Evolutionary conservation across 2,329 filamentous ascomycete genomes (phyloP).

Genomic region (Talaromyces pinophilus): DNA sequence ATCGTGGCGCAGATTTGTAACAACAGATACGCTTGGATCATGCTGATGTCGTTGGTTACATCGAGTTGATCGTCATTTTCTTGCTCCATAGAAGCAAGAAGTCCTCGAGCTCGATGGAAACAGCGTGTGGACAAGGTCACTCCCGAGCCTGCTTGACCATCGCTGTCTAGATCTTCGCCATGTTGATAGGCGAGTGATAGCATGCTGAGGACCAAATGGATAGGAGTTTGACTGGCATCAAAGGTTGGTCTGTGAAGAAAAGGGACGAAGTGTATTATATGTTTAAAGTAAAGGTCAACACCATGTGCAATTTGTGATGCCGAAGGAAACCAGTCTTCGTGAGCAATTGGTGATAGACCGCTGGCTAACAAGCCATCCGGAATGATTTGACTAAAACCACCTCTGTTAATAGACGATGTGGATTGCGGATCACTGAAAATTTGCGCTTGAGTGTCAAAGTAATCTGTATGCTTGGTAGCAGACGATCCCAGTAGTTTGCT

Average conservation of each 20-base stretch:
- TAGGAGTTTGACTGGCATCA: constrained; percentile 29
- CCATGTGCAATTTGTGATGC: constrained; percentile 35
- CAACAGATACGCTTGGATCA: constrained; percentile 44
- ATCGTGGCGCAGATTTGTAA: constrained; percentile 49
- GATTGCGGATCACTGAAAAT: background rate
- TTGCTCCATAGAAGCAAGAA: constrained; percentile 30
- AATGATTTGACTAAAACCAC: background rate
- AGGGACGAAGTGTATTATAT: constrained; percentile 42
- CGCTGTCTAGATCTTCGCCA: constrained; percentile 40
- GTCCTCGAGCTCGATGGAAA: constrained; percentile 36
- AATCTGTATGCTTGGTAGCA: background rate
- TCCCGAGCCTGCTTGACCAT: constrained; percentile 31
- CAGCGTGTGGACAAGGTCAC: constrained; percentile 35
- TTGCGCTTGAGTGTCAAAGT: background rate
- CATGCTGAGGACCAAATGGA: constrained; percentile 39
- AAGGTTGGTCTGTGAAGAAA: constrained; percentile 44
- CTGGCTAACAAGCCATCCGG: background rate
- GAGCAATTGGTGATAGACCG: constrained; percentile 23
- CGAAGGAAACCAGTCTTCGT: constrained; percentile 38
- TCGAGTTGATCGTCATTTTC: constrained; percentile 19
- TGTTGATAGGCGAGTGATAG: constrained; percentile 45
- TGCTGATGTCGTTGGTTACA: constrained; percentile 27
- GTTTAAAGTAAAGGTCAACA: constrained; percentile 39
- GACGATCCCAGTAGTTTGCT: background rate
- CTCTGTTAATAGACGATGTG: background rate